phyloP scores from a whole-genome alignment of 202 grass and related monocot genomes.

The Eragrostis tef region DNA sequence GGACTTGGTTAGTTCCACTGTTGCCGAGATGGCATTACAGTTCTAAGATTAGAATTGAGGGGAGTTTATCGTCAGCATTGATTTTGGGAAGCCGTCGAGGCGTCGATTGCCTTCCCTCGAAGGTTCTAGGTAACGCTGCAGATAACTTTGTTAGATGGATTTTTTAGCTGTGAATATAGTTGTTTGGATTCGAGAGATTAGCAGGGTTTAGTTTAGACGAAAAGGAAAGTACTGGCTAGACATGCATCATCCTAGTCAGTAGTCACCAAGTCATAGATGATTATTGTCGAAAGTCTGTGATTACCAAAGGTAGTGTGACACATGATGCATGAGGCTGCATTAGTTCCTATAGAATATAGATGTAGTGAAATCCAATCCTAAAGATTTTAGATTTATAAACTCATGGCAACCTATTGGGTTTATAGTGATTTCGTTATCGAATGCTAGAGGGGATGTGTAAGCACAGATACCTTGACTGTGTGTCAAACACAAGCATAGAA shows the following conservation, averaged over 20 bases:
- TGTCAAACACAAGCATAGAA: background rate
- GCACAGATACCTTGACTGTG: too few species aligned
- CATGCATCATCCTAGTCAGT: constrained; percentile 1
- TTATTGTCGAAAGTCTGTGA: constrained; percentile 20
- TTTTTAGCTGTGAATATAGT: background rate
- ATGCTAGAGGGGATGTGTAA: too few species aligned
- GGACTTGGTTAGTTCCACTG: constrained; percentile 1
- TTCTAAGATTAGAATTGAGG: constrained; percentile 12
- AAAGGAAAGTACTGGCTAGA: background rate
- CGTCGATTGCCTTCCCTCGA: constrained; percentile 1
- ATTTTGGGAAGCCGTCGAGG: background rate
- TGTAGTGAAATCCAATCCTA: background rate
- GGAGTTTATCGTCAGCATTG: constrained; percentile 23
- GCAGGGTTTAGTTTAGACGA: background rate
- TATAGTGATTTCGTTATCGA: constrained; percentile 13
- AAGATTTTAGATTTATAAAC: background rate
- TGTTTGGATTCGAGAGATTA: constrained; percentile 3
- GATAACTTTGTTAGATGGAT: background rate
- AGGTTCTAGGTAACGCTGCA: background rate
- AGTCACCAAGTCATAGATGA: background rate
- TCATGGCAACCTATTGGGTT: background rate
- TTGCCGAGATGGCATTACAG: background rate
- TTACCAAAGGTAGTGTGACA: background rate
- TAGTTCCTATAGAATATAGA: background rate
- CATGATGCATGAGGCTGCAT: constrained; percentile 4